phyloP scores from a whole-genome alignment of 1,284 basidiomycete species.

The Pseudozyma pruni region DNA sequence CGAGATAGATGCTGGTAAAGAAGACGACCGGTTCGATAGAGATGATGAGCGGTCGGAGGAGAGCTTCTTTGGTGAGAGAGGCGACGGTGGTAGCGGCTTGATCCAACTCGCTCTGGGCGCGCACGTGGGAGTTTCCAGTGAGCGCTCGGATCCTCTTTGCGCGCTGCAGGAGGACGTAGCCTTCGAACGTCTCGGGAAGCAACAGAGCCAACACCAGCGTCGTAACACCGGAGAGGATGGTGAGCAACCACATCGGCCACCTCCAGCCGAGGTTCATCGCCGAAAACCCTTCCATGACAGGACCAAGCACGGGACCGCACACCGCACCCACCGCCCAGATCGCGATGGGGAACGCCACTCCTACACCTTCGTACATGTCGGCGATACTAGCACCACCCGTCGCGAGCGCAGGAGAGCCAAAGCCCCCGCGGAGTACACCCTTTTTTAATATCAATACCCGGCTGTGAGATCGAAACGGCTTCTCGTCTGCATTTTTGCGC shows the following conservation, averaged over 20 bases:
- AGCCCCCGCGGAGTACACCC: constrained; percentile 2
- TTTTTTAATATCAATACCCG: no score
- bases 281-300: constrained; percentile 57
- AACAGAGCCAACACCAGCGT: constrained; percentile 59
- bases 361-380: constrained; percentile 59
- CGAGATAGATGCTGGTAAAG: constrained; percentile 28
- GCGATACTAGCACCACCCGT: constrained; percentile 52
- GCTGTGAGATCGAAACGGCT: no score
- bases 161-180: constrained; percentile 58
- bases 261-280: constrained; percentile 62
- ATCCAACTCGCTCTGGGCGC: constrained; percentile 31
- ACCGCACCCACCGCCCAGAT: constrained; percentile 66
- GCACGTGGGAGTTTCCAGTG: constrained; percentile 56
- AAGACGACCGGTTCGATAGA: constrained; percentile 42
- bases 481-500: no score
- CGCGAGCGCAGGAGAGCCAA: constrained; percentile 60
- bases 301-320: constrained; percentile 53
- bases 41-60: constrained; percentile 36
- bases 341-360: constrained; percentile 60
- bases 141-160: constrained; percentile 62
- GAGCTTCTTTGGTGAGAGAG: constrained; percentile 33
- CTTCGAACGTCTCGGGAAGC: constrained; percentile 65
- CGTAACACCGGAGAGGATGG: constrained; percentile 54
- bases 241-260: constrained; percentile 63
- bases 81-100: constrained; percentile 14